Evolutionary conservation across 2,329 filamentous ascomycete genomes (phyloP).

Genomic region (Sporothrix pseudoabietina): DNA sequence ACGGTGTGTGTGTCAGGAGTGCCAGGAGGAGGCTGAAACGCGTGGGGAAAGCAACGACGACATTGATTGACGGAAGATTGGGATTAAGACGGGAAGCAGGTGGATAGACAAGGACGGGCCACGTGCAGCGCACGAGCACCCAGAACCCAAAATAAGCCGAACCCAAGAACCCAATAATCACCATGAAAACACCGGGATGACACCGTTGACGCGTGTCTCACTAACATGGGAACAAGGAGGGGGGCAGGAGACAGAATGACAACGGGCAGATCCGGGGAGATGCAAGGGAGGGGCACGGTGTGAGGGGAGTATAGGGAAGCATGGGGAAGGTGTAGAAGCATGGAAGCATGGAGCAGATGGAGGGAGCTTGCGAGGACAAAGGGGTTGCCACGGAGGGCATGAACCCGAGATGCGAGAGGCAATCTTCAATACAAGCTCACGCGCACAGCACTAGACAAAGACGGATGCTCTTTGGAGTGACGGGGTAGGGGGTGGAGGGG

Average conservation of each 20-base stretch:
- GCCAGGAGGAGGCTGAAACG: conserved; percentile 19
- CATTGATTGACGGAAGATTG: conserved; percentile 22
- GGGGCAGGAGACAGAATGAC: background rate
- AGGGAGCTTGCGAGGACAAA: conserved; percentile 6
- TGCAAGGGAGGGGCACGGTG: background rate
- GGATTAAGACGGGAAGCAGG: conserved; percentile 19
- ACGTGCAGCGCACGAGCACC: background rate
- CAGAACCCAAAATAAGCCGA: background rate
- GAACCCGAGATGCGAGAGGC: conserved; percentile 28
- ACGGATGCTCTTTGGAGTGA: background rate
- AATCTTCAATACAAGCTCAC: conserved; percentile 3
- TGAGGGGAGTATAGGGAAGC: conserved; percentile 14
- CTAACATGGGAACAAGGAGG: background rate
- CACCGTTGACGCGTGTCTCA: conserved; percentile 4
- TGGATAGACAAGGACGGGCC: conserved; percentile 17
- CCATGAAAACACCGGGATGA: background rate
- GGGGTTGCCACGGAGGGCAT: conserved; percentile 15
- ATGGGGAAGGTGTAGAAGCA: background rate
- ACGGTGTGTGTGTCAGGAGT: background rate
- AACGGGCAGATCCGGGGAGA: conserved; percentile 5
- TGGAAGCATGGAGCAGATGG: no score
- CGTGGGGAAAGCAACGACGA: conserved; percentile 16
- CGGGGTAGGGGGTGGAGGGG: background rate
- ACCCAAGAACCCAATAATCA: background rate
- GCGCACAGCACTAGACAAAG: conserved; percentile 18